Evolutionary conservation across 345 rosid species (phyloP), one percentile per base, ranked within the genome.

Genomic region (Sisymbrium altissimum): DNA sequence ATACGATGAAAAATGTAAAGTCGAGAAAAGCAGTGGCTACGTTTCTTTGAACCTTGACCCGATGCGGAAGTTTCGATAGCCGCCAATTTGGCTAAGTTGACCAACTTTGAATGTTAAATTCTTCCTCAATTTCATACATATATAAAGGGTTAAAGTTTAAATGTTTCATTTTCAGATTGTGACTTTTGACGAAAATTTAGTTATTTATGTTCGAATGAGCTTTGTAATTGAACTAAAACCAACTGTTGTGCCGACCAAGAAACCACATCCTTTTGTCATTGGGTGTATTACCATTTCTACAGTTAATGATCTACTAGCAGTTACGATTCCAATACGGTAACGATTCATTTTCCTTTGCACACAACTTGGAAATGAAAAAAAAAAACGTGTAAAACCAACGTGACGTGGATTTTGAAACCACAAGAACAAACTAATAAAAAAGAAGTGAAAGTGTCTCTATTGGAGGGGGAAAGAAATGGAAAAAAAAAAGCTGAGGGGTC

Each of bases 401-500:
- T 58, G 68, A 67, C 32, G 73, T 75, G 49, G 69, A 59, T 52
- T 50, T 60, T 61, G 29, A 52, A 52, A 53, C 64, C 32, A 63
- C 8, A 61, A n/a, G 23, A 45, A 40, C 0, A 43, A 50, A 60
- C 0, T 2, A 21, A n/a, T 0, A 7, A 21, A 36, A 7, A 5
- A 41, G 7, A 45, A 5, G 38, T 18, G 27, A 17, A 67, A 67
- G 27, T 3, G 74, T 60, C 64, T 53, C 64, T 52, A 13, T 43
- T 53, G 15, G 1, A 17, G 48, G 64, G n/a, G 5, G 54, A 33
- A 7, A 56, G 9, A 44, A 41, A 57, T 63, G 5, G 64, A 38
- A 19, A 65, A 41, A 58, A 36, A 56, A 76, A 64, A 77, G 72
- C 6, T 55, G 67, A 70, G 70, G 76, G 80, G 76, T 70, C 80